Evolutionary conservation across 441 rosid species (phyloP).

Genomic region (Erodium moschatum): DNA sequence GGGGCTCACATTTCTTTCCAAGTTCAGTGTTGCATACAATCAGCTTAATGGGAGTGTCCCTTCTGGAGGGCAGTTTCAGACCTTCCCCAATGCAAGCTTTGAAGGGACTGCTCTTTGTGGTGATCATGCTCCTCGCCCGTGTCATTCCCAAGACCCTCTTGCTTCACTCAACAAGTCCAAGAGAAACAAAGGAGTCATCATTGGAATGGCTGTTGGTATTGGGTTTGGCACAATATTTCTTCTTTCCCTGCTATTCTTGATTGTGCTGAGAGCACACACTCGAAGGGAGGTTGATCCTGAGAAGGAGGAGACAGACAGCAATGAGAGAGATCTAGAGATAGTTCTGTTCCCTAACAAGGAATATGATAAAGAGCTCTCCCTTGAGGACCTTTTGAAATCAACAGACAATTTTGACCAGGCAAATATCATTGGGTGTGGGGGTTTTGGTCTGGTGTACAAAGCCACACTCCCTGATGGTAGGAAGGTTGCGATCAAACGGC

Average conservation of each 20-base stretch:
- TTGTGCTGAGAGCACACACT: constrained; percentile 41
- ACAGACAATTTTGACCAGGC: constrained; percentile 57
- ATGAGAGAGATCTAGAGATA: constrained; percentile 38
- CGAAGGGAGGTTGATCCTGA: constrained; percentile 65
- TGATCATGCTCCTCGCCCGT: constrained; percentile 36
- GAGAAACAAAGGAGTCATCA: constrained; percentile 26
- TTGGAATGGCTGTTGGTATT: constrained; percentile 53
- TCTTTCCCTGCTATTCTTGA: constrained; percentile 32
- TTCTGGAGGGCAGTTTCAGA: constrained; percentile 52
- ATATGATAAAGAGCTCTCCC: constrained; percentile 37
- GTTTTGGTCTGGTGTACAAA: constrained; percentile 68
- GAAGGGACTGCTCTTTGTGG: constrained; percentile 70
- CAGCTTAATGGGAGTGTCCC: constrained; percentile 58
- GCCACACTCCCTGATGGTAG: constrained; percentile 52
- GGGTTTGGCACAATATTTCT: constrained; percentile 41
- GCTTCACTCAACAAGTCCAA: constrained; percentile 22
- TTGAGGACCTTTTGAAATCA: constrained; percentile 52
- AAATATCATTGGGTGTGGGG: constrained; percentile 71
- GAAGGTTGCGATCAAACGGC: constrained; percentile 57
- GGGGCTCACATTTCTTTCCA: constrained; percentile 53
- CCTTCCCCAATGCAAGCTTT: constrained; percentile 73
- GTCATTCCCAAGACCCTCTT: constrained; percentile 6
- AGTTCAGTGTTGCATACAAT: constrained; percentile 59
- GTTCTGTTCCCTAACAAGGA: constrained; percentile 56
- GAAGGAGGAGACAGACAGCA: constrained; percentile 35